phyloP scores from a whole-genome alignment of 2,329 filamentous ascomycete genomes.

The Nannizzia gypsea region DNA sequence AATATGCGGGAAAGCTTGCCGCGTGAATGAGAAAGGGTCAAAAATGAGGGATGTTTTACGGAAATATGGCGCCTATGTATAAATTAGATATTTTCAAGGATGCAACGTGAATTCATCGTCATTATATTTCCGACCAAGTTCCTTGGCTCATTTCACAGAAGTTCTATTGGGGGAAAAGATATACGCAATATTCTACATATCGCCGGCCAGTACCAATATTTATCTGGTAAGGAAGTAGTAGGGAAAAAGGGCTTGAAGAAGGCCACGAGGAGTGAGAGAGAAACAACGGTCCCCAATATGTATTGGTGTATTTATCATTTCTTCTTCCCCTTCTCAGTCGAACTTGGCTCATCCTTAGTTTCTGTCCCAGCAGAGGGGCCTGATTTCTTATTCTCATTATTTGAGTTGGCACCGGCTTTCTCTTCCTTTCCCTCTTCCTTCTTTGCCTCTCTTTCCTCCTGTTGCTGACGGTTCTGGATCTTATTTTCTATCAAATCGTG shows the following conservation, averaged over 20 bases:
- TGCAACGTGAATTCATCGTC: background rate
- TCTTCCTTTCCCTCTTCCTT: conserved; percentile 55
- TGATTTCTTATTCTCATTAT: conserved; percentile 44
- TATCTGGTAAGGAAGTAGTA: background rate
- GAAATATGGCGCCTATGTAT: background rate
- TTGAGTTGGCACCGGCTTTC: conserved; percentile 27
- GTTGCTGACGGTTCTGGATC: conserved; percentile 95
- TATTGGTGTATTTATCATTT: conserved; percentile 41
- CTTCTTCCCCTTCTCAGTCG: conserved; percentile 49
- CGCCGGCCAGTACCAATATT: background rate
- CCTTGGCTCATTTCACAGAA: background rate
- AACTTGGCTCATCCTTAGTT: conserved; percentile 44
- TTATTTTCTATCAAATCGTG: conserved; percentile 99
- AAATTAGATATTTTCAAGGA: too few species aligned
- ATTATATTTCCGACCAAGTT: background rate
- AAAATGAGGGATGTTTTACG: background rate
- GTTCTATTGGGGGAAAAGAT: background rate
- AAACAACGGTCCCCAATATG: background rate
- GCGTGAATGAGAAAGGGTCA: background rate
- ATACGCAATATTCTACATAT: background rate
- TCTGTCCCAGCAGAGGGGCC: conserved; percentile 40
- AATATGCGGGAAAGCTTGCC: conserved; percentile 9
- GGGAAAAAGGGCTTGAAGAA: background rate
- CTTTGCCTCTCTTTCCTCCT: conserved; percentile 81
- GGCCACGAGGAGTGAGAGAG: background rate